Evolutionary conservation across 1,284 basidiomycete genomes (phyloP).

Genomic region (Nidula niveotomentosa): DNA sequence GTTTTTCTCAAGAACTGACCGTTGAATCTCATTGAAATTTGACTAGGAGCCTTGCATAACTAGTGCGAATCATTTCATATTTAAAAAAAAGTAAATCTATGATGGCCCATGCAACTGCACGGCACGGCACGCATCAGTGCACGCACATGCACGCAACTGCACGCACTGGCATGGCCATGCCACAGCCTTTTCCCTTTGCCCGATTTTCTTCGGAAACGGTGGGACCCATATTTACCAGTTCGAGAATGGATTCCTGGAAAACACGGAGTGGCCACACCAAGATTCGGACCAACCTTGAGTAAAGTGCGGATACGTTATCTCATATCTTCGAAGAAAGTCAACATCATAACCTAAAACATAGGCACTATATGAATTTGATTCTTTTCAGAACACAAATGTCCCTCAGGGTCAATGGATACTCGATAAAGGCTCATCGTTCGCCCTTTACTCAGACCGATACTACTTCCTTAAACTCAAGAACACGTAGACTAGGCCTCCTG

Average conservation of each 20-base stretch:
- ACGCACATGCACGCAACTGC: too few species aligned
- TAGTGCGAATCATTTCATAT: too few species aligned
- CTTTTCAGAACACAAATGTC: background rate
- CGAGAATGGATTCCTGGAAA: conserved; percentile 2
- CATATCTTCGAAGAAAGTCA: background rate
- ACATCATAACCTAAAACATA: background rate
- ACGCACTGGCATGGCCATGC: too few species aligned
- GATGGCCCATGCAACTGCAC: too few species aligned
- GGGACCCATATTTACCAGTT: conserved; percentile 6
- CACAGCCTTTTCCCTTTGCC: too few species aligned
- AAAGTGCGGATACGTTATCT: background rate
- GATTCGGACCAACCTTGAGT: background rate
- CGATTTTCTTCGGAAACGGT: conserved; percentile 4
- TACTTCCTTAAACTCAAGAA: background rate
- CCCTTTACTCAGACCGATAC: background rate
- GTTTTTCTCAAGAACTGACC: too few species aligned
- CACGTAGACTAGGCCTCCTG: background rate
- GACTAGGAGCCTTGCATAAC: too few species aligned
- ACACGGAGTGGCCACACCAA: conserved; percentile 1
- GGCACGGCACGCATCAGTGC: too few species aligned
- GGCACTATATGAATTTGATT: background rate
- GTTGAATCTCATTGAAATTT: too few species aligned
- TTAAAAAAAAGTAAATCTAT: too few species aligned
- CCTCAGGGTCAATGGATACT: background rate
- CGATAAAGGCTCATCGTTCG: conserved; percentile 4